These are phyloP conservation scores for Syzygium jambos DNA, from an alignment of 345 rosid genomes.

Conservation along the genomic window DNA sequence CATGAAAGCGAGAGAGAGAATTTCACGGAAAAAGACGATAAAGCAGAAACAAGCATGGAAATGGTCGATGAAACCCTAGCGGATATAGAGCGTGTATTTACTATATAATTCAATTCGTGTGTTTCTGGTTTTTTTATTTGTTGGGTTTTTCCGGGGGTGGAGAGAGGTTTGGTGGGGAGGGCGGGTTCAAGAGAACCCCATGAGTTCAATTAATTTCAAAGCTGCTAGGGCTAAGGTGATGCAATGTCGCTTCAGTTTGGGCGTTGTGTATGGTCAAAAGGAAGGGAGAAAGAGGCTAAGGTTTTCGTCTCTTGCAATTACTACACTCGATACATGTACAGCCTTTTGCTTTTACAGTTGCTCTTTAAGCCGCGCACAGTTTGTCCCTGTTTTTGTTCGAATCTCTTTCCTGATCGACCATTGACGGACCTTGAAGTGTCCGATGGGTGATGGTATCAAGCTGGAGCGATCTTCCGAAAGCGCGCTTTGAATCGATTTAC, in stretches of 20 bases:
- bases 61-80: slow-evolving; percentile 10
- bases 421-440: neutral
- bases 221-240: neutral
- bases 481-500: neutral
- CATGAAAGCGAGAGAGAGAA: neutral
- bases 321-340: neutral
- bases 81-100: neutral
- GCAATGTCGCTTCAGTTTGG: neutral
- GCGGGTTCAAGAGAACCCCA: slow-evolving; percentile 30
- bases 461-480: neutral
- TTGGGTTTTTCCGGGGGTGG: neutral
- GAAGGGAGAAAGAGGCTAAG: neutral
- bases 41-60: slow-evolving; percentile 47
- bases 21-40: neutral
- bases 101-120: neutral
- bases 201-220: slow-evolving; percentile 26
- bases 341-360: neutral
- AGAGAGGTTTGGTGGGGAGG: neutral
- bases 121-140: neutral
- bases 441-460: neutral
- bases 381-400: neutral
- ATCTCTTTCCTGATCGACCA: neutral
- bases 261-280: neutral
- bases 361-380: neutral
- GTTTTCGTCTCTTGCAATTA: neutral